phyloP scores from a whole-genome alignment of 1,139 yeast genomes.

The Geotrichum citri-aurantii region DNA sequence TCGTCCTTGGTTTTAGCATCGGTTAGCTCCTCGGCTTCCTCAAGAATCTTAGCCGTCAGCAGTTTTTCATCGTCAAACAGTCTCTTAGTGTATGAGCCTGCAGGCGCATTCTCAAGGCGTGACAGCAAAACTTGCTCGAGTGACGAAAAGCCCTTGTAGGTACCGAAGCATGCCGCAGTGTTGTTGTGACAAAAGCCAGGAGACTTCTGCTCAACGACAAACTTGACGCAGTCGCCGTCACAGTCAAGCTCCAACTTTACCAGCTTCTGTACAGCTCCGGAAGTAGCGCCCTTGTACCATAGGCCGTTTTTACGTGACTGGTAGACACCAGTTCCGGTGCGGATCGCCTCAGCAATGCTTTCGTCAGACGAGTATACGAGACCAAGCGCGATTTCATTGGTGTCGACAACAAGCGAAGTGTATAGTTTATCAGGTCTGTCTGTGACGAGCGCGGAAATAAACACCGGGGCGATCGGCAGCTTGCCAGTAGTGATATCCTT shows the following conservation, averaged over 20 bases:
- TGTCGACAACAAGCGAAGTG: conserved; percentile 78
- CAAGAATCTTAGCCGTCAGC: conserved; percentile 80
- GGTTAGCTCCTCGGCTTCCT: conserved; percentile 92
- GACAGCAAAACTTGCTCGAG: conserved; percentile 58
- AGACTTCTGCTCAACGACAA: conserved; percentile 75
- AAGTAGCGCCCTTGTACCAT: conserved; percentile 94
- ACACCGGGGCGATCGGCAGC: conserved; percentile 47
- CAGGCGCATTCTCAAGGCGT: conserved; percentile 59
- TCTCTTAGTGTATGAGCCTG: conserved; percentile 87
- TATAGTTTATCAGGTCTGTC: conserved; percentile 84
- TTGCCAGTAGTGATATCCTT: conserved; percentile 20
- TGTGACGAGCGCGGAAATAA: conserved; percentile 57
- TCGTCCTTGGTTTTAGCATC: conserved; percentile 70
- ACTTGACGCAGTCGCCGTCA: conserved; percentile 85
- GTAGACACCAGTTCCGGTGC: conserved; percentile 82
- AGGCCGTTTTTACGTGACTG: conserved; percentile 85
- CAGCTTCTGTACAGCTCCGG: conserved; percentile 86
- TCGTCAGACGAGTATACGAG: conserved; percentile 83
- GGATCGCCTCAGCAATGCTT: conserved; percentile 75
- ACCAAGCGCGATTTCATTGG: conserved; percentile 65
- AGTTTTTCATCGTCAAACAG: conserved; percentile 71
- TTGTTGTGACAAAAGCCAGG: conserved; percentile 90
- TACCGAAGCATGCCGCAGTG: conserved; percentile 75
- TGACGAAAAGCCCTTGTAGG: conserved; percentile 47
- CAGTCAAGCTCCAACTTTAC: conserved; percentile 70